phyloP scores from a whole-genome alignment of 768 basidiomycete species.

The Scleroderma bovista region DNA sequence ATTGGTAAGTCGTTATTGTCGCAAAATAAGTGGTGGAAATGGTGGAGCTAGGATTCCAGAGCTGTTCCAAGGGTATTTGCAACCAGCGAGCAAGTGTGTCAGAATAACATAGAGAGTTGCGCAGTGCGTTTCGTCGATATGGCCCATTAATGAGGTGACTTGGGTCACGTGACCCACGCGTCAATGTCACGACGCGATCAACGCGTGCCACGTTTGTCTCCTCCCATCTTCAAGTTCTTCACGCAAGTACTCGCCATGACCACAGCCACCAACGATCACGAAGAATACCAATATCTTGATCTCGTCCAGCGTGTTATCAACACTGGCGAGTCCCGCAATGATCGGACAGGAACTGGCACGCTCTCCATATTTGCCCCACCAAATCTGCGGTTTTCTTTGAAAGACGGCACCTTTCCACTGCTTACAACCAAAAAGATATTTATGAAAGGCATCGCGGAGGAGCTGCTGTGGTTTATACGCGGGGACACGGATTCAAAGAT shows the following conservation, averaged over 20 bases:
- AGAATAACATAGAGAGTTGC: background rate
- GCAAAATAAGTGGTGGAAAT: too few relatives aligned
- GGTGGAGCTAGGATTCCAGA: too few relatives aligned
- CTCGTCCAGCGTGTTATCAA: conserved; percentile 75
- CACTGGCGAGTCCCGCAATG: conserved; percentile 72
- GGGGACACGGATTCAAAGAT: conserved; percentile 79
- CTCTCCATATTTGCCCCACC: conserved; percentile 89
- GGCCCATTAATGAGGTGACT: too few relatives aligned
- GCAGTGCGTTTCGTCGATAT: too few relatives aligned
- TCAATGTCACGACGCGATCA: background rate
- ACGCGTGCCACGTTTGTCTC: background rate
- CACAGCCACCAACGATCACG: conserved; percentile 40
- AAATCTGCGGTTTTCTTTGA: conserved; percentile 82
- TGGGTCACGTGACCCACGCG: background rate
- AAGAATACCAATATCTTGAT: conserved; percentile 85
- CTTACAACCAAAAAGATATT: conserved; percentile 96
- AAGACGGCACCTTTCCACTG: conserved; percentile 70
- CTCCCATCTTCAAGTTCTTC: background rate
- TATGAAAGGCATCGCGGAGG: conserved; percentile 84
- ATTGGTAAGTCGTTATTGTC: too few relatives aligned
- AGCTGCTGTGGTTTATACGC: conserved; percentile 89
- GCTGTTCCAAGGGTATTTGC: too few relatives aligned
- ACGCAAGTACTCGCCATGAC: background rate
- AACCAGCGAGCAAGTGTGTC: background rate
- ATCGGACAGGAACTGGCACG: conserved; percentile 95